phyloP scores from a whole-genome alignment of 495 filamentous ascomycete species.

The Staphylotrichum longicolle region DNA sequence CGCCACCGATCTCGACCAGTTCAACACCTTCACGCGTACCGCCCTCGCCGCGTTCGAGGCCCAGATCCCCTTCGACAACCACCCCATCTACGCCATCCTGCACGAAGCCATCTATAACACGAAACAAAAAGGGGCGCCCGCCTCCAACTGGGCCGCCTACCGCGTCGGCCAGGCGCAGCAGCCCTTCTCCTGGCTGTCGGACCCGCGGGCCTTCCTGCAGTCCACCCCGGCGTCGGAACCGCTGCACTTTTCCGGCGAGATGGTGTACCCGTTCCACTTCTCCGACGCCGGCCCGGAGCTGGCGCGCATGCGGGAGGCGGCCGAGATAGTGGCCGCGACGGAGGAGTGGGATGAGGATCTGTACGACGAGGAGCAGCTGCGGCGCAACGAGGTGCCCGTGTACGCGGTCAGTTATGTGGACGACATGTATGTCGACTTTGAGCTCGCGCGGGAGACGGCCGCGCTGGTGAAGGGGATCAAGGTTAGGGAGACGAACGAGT shows the following conservation, averaged over 20 bases:
- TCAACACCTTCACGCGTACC: constrained; percentile 68
- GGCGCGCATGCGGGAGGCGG: constrained; percentile 57
- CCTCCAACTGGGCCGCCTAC: constrained; percentile 51
- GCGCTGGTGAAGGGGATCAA: constrained; percentile 72
- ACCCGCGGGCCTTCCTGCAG: constrained; percentile 24
- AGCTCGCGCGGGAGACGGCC: constrained; percentile 69
- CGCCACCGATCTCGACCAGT: constrained; percentile 65
- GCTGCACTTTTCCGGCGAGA: constrained; percentile 85
- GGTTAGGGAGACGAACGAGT: constrained; percentile 76
- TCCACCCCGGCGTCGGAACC: constrained; percentile 42
- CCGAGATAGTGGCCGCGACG: constrained; percentile 64
- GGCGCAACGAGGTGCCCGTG: constrained; percentile 79
- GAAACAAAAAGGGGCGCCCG: constrained; percentile 32
- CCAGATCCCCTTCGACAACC: constrained; percentile 64
- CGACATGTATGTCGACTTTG: constrained; percentile 92
- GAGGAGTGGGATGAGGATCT: constrained; percentile 66
- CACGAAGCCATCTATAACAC: constrained; percentile 85
- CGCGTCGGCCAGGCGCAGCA: constrained; percentile 39
- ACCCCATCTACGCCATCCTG: constrained; percentile 77
- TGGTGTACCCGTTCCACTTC: constrained; percentile 84
- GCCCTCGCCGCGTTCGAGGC: constrained; percentile 66
- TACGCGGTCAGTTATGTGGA: constrained; percentile 83
- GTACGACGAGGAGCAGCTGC: constrained; percentile 71
- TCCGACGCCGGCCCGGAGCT: constrained; percentile 62
- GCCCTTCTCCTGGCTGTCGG: constrained; percentile 46